phyloP scores from a whole-genome alignment of 2,329 filamentous ascomycete genomes.

The Diaporthe amygdali region DNA sequence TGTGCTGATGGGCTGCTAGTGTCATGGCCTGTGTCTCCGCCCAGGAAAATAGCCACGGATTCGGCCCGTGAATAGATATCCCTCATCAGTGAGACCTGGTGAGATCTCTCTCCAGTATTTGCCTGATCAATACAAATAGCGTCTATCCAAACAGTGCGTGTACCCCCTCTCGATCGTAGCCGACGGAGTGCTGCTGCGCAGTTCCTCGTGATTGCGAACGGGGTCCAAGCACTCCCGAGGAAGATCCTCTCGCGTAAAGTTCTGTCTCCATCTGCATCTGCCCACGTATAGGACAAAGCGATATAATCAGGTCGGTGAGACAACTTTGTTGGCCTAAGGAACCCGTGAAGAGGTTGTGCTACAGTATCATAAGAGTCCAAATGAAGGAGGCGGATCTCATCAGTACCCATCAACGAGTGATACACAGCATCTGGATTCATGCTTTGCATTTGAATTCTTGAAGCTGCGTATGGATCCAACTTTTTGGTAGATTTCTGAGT shows the following conservation, averaged over 20 bases:
- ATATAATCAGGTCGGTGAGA: not conserved
- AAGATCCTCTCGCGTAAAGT: not conserved
- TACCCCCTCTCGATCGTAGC: not conserved
- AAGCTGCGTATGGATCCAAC: too few relatives aligned
- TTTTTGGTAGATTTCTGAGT: too few relatives aligned
- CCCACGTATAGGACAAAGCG: not conserved
- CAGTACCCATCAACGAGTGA: not conserved
- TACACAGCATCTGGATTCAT: not conserved
- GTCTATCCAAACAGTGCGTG: not conserved
- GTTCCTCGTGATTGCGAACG: not conserved
- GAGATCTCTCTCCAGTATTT: not conserved
- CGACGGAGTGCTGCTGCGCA: not conserved
- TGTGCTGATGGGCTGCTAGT: not conserved
- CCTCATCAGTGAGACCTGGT: not conserved
- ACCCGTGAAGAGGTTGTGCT: not conserved
- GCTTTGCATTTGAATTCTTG: accelerated
- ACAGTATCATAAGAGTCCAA: not conserved
- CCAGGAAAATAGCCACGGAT: not conserved
- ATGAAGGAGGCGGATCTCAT: not conserved
- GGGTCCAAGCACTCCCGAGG: not conserved
- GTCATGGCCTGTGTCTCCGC: not conserved
- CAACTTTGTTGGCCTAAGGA: not conserved
- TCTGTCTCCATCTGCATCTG: not conserved
- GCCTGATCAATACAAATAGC: not conserved
- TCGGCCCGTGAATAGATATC: not conserved